Base-by-base conservation (phyloP, 164 flowering plant genomes). In the Macadamia tetraphylla region DNA sequence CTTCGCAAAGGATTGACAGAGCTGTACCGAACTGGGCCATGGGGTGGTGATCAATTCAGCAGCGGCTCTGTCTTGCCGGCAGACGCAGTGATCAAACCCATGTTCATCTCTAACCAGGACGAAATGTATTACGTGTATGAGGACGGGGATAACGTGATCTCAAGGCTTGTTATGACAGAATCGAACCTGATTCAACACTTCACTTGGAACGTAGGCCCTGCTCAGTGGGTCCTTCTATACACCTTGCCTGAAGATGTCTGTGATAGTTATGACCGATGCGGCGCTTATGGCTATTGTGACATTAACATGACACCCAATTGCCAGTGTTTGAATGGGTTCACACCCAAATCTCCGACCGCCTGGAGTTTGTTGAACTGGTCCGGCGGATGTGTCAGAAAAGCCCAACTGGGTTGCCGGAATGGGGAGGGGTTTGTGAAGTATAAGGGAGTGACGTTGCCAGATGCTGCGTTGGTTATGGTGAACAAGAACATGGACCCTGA, bases 1-100 rank as follows among this genome's bases (percentile, higher is more conserved):
- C 31, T 74, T 9, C 23, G 64, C 14, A 62, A 74, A 9, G 75
- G 70, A 18, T 9, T 8, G 7, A 9, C 9, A 35, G 72, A 0
- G 40, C 1, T 0, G 64, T 51, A 17, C 35, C 65, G 83, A 42
- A 29, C 48, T 0, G 81, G 81, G 5, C 70, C 74, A 3, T 81
- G 83, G 83, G 71, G 78, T 60, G 80, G 83, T 17, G 15, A 63
- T 23, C 52, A 11, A 32, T 77, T 74, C 49, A 70, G 71, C 40
- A 79, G 81, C 3, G 8, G 14, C 29, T 72, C 80, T 1, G 8
- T 52, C 11, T 3, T 70, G 57, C 67, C 49, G 9, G 13, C 1
- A 46, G 13, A 46, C 51, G 1, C 51, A 46, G 51, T 46, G 18
- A 48, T 61, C 6, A 66, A 64, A 17, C 61, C 68, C 7, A 6